Evolutionary conservation across 352 stramenopile species (phyloP).

Genomic region (Phytophthora lateralis): DNA sequence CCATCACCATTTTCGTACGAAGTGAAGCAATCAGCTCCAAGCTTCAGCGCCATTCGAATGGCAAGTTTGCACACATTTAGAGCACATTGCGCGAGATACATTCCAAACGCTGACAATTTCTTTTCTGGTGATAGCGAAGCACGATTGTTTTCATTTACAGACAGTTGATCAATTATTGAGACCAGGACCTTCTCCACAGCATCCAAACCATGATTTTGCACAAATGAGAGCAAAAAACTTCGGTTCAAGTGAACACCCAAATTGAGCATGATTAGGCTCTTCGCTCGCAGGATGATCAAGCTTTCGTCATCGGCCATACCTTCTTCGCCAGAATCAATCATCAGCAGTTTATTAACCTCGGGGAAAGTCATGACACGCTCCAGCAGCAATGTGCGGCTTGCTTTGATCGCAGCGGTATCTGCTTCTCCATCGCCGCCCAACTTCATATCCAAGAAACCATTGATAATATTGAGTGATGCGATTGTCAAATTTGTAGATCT

Average conservation of each 20-base stretch:
- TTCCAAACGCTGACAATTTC: slow-evolving; percentile 34
- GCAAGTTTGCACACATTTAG: slow-evolving; percentile 59
- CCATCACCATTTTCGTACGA: slow-evolving; percentile 32
- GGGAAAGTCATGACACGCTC: slow-evolving; percentile 42
- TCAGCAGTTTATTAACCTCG: slow-evolving; percentile 26
- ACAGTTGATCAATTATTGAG: slow-evolving; percentile 32
- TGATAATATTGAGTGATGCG: slow-evolving; percentile 71
- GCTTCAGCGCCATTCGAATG: slow-evolving; percentile 68
- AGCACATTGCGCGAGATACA: slow-evolving; percentile 68
- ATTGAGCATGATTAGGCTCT: slow-evolving; percentile 67
- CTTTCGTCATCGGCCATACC: slow-evolving; percentile 5
- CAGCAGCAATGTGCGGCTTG: slow-evolving; percentile 41
- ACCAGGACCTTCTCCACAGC: slow-evolving; percentile 40
- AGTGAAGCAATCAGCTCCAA: slow-evolving; percentile 70
- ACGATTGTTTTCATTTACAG: slow-evolving; percentile 6
- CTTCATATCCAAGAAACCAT: slow-evolving; percentile 62
- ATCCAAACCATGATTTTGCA: slow-evolving; percentile 38
- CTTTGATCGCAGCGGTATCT: slow-evolving; percentile 37
- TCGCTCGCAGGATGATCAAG: slow-evolving; percentile 52
- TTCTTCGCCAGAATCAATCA: slow-evolving; percentile 4
- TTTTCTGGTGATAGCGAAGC: slow-evolving; percentile 6
- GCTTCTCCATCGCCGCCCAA: slow-evolving; percentile 28
- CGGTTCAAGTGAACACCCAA: slow-evolving; percentile 58
- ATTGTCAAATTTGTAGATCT: slow-evolving; percentile 41
- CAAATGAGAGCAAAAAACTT: slow-evolving; percentile 45